Evolutionary conservation across 768 basidiomycete species (phyloP), one percentile per base, ranked within the genome.

Genomic region (button mushroom (Agaricus bisporus)): DNA sequence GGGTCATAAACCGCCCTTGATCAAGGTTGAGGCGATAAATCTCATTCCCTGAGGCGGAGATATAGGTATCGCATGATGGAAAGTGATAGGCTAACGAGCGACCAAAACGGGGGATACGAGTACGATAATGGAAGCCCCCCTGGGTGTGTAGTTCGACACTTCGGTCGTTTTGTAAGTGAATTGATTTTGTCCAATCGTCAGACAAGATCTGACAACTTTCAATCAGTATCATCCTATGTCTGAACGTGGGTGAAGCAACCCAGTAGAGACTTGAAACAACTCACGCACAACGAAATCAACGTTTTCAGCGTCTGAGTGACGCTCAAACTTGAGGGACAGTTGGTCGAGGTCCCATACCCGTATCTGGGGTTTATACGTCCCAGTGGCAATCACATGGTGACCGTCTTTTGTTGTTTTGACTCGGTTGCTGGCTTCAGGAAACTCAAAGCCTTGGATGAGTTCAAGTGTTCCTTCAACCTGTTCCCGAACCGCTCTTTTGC

Each of bases 131-230:
- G 56, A 94, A 81, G 0, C 93, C 92, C 43, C 89, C 82, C 66
- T 98, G 97, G 0, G 91, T 95, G 66, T 99, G 97, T 5, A 99
- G 75, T 63, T 94, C 91, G 51, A 99, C 68, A 4, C 91, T 90
- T n/a, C 97, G 85, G 73, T 98, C 94, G 47, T 87, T 86, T 77
- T 98, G 97, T 2, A 99, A 79, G 66, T 97, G 94, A 57, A 98
- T 78, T n/a, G 91, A 86, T 67, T 98, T 98, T 6, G 95, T 98
- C 95, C 95, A 98, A 74, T 98, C 95, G 63, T 95, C 90, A 1
- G 95, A 98, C 7, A 98, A 77, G 61, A 92, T 86, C 94, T 97
- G 68, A 18, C 42, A 46, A 25, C 11, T 29, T 20, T 20, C 10
- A 7, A 15, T 32, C 28, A 43, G 41, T 22, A 22, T 22, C 39